A percentile compares a stretch with the other conserved stretches of the same genome.
phyloP scores from a whole-genome alignment of 805 yeast species.

The Suhomyces pyralidae region DNA sequence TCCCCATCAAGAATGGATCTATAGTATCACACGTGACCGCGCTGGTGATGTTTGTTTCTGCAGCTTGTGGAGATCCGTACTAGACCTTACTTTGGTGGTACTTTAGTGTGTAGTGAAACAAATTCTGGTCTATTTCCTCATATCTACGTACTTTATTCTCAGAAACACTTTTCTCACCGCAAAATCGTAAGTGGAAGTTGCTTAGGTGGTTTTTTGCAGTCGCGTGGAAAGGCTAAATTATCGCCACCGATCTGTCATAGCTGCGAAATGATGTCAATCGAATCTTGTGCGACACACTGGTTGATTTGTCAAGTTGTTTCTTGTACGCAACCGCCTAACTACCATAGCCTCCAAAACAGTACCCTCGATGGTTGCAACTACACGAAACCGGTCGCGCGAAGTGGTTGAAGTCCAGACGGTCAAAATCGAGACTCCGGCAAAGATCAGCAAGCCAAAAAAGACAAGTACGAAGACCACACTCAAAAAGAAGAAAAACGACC shows the following conservation, averaged over 20 bases:
- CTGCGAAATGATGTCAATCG: not conserved
- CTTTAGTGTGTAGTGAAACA: not conserved
- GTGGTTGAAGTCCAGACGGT: not conserved
- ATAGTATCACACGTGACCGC: not conserved
- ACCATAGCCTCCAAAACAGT: not conserved
- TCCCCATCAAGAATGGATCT: not conserved
- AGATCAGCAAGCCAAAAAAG: not conserved
- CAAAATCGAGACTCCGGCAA: not conserved
- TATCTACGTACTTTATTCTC: not conserved
- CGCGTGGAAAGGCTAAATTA: not conserved
- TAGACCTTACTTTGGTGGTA: not conserved
- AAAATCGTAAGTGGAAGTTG: not conserved
- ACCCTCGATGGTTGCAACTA: constrained; percentile 1
- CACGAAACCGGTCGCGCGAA: not conserved
- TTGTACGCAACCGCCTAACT: not conserved
- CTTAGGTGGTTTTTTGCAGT: not conserved
- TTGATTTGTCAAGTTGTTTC: not conserved
- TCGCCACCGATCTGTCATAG: not conserved
- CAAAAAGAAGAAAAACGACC: constrained; percentile 5
- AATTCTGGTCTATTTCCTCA: not conserved
- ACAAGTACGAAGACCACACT: not conserved
- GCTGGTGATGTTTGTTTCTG: not conserved
- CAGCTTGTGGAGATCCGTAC: not conserved
- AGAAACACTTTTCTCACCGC: not conserved
- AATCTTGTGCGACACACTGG: not conserved